Evolutionary conservation across 176 grass and related monocot genomes (phyloP).

Genomic region (Puya raimondii): DNA sequence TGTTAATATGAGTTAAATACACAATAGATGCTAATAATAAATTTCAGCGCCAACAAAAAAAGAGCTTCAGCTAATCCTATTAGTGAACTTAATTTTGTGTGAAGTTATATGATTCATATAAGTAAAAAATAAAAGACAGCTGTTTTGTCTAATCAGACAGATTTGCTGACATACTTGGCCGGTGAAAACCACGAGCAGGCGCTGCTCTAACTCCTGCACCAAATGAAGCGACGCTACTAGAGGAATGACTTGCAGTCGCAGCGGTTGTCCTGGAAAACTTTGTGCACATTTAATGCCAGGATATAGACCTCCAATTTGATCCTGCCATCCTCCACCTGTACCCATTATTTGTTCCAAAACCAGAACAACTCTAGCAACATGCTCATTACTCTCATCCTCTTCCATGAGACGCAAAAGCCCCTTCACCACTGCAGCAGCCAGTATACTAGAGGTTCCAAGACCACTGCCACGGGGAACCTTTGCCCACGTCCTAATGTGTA

Average conservation of each 20-base stretch:
- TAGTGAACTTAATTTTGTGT: background rate
- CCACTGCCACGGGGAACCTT: conserved; percentile 86
- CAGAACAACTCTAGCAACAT: conserved; percentile 70
- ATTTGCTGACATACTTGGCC: conserved; percentile 63
- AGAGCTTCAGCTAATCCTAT: too few species aligned
- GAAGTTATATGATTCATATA: background rate
- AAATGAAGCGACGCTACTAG: conserved; percentile 33
- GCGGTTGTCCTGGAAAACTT: conserved; percentile 72
- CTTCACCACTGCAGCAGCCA: conserved; percentile 76
- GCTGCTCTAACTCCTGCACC: conserved; percentile 51
- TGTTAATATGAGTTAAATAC: too few species aligned
- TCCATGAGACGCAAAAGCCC: conserved; percentile 68
- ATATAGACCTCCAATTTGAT: conserved; percentile 87
- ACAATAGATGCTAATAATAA: too few species aligned
- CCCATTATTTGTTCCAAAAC: conserved; percentile 91
- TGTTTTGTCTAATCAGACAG: background rate
- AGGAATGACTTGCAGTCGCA: conserved; percentile 54
- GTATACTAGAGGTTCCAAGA: conserved; percentile 88
- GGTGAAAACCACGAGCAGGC: conserved; percentile 81
- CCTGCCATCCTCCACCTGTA: conserved; percentile 92
- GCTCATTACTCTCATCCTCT: conserved; percentile 48
- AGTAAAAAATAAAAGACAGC: background rate
- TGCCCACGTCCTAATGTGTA: conserved; percentile 66
- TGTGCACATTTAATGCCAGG: conserved; percentile 81
- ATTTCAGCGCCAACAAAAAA: too few species aligned